Conservation (phyloP, 495 filamentous ascomycete species). For the Cenococcum geophilum region DNA sequence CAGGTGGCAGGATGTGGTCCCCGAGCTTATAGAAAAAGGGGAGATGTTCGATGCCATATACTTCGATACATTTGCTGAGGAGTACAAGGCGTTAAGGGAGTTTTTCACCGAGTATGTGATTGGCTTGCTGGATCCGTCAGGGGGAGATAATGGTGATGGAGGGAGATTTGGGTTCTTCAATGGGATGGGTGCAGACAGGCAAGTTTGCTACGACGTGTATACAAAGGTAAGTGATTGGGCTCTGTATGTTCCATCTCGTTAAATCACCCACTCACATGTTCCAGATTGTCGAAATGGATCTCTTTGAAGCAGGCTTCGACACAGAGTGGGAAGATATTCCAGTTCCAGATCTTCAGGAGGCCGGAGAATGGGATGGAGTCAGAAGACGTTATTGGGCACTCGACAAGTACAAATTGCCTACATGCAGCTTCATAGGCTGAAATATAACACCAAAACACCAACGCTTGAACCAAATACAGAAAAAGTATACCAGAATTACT, state of each 20-base stretch:
- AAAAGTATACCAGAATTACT: slow-evolving; percentile 12
- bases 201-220: slow-evolving; percentile 94
- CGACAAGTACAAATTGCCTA: slow-evolving; percentile 64
- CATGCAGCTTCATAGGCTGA: slow-evolving; percentile 42
- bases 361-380: slow-evolving; percentile 78
- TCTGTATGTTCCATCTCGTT: not conserved
- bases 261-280: not conserved
- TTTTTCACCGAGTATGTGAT: slow-evolving; percentile 90
- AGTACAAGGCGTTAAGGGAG: slow-evolving; percentile 72
- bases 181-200: slow-evolving; percentile 85
- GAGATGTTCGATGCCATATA: slow-evolving; percentile 86
- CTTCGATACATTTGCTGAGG: slow-evolving; percentile 96
- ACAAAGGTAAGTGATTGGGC: slow-evolving; percentile 47
- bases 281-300: slow-evolving; percentile 77
- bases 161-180: slow-evolving; percentile 90
- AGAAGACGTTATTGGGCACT: slow-evolving; percentile 82
- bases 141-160: slow-evolving; percentile 37
- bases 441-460: slow-evolving; percentile 12
- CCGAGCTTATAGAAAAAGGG: slow-evolving; percentile 59
- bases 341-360: slow-evolving; percentile 54
- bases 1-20: slow-evolving; percentile 78
- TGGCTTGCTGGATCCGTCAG: slow-evolving; percentile 57
- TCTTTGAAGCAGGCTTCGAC: slow-evolving; percentile 86
- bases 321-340: slow-evolving; percentile 74
- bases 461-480: slow-evolving; percentile 5